Conservation (phyloP, 257 asterid genomes). For the Nicotiana knightiana region DNA sequence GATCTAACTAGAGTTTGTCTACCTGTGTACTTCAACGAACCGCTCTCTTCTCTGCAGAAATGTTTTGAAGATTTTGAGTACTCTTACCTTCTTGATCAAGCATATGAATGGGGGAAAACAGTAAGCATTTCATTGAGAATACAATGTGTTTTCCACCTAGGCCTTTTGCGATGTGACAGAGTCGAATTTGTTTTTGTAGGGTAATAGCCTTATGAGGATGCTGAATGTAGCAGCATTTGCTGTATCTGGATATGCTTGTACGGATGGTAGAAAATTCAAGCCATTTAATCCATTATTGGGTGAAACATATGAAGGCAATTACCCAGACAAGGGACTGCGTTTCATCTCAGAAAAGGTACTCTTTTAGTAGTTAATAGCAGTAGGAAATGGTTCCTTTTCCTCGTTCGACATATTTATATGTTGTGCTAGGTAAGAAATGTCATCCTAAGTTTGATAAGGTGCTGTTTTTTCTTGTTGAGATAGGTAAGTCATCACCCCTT, state of each 20-base stretch:
- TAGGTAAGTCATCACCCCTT: constrained; percentile 28
- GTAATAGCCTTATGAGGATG: constrained; percentile 21
- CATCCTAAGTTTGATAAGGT: not conserved
- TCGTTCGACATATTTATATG: not conserved
- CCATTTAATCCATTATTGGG: constrained; percentile 29
- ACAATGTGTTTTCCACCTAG: not conserved
- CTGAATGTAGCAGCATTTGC: constrained; percentile 29
- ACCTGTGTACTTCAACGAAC: constrained; percentile 24
- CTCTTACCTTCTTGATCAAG: constrained; percentile 22
- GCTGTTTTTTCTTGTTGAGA: not conserved
- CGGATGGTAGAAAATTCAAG: constrained; percentile 23
- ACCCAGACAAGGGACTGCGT: constrained; percentile 21
- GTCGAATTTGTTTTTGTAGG: not conserved
- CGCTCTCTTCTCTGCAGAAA: constrained; percentile 19
- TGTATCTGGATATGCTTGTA: constrained; percentile 26
- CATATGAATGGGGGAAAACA: constrained; percentile 23
- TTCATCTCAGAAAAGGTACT: constrained; percentile 25
- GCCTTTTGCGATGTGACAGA: not conserved
- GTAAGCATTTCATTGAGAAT: constrained; percentile 4
- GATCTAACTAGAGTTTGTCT: constrained; percentile 21
- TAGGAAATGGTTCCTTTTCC: not conserved
- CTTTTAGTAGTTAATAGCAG: not conserved
- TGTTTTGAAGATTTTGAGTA: constrained; percentile 20
- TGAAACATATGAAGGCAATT: constrained; percentile 26
- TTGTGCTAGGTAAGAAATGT: not conserved